A percentile compares a stretch with the other conserved stretches of the same genome.
Conservation (phyloP, 805 yeast genomes). For the Saccharomyces eubayanus region DNA sequence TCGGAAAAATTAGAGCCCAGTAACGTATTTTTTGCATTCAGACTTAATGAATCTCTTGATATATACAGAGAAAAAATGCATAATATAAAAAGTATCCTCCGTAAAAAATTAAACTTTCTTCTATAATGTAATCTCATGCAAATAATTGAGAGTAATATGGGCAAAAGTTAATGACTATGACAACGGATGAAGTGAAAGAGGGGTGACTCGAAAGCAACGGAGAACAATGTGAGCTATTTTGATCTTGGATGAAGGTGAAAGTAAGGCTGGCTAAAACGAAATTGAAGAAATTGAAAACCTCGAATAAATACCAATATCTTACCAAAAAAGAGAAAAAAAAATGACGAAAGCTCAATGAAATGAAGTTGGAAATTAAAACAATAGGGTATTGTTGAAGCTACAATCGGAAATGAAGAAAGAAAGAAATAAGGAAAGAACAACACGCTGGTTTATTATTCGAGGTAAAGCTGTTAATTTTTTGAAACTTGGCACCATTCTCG, state of each 20-base stretch:
- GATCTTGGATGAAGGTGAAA: not conserved
- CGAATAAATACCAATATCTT: not conserved
- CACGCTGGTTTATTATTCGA: not conserved
- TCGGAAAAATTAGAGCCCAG: conserved; percentile 4
- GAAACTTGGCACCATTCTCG: not conserved
- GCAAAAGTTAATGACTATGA: not conserved
- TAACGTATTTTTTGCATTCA: not conserved
- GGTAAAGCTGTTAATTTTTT: not conserved
- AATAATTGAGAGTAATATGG: not conserved
- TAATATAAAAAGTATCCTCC: not conserved
- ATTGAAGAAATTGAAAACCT: not conserved
- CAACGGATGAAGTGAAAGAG: not conserved
- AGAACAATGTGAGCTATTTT: not conserved
- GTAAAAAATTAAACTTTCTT: not conserved
- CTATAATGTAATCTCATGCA: not conserved
- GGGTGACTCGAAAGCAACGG: not conserved
- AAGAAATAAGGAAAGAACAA: not conserved
- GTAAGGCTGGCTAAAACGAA: not conserved
- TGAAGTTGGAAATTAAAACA: not conserved
- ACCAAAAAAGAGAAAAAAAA: not conserved
- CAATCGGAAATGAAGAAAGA: not conserved
- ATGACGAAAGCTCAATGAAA: not conserved
- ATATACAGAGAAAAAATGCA: not conserved
- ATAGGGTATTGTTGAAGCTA: not conserved
- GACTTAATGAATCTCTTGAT: not conserved